These are phyloP conservation scores for Gossypium thurberi DNA, from an alignment of 345 rosid species.

Conservation along the genomic window DNA sequence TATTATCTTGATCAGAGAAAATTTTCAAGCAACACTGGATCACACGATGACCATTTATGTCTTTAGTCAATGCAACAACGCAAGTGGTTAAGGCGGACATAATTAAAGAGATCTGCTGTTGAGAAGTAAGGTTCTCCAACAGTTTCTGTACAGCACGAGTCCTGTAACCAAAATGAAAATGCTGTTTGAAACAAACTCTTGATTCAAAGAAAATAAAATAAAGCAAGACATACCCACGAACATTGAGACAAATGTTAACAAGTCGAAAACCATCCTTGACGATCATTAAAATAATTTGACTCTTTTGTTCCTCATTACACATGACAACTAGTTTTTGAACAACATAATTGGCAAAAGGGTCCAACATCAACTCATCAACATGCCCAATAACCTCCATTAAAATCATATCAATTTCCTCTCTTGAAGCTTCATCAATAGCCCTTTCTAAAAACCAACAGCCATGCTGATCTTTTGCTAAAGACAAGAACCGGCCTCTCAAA, in stretches of 20 bases:
- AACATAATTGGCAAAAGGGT: conserved; percentile 50
- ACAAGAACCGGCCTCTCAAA: conserved; percentile 26
- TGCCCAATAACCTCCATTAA: conserved; percentile 32
- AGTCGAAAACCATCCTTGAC: conserved; percentile 27
- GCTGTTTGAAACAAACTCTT: neutral
- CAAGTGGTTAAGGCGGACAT: conserved; percentile 28
- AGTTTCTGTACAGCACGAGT: conserved; percentile 42
- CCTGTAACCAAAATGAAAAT: conserved; percentile 28
- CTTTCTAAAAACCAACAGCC: conserved; percentile 25
- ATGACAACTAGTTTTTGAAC: conserved; percentile 40
- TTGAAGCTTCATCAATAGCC: conserved; percentile 19
- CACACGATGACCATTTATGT: conserved; percentile 44
- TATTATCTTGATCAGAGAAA: conserved; percentile 37
- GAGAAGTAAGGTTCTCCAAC: conserved; percentile 29
- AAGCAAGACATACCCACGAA: conserved; percentile 43
- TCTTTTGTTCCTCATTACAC: conserved; percentile 47
- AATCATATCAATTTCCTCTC: conserved; percentile 33
- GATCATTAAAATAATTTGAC: conserved; percentile 28
- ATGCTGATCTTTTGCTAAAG: conserved; percentile 32
- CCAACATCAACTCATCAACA: conserved; percentile 44
- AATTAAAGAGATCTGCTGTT: conserved; percentile 26
- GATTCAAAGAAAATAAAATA: neutral
- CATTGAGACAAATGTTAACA: conserved; percentile 39
- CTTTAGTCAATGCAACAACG: conserved; percentile 36
- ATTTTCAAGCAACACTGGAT: conserved; percentile 37